Evolutionary conservation across 2,329 filamentous ascomycete genomes (phyloP).

Genomic region (Teratosphaeria pseudoeucalypti): DNA sequence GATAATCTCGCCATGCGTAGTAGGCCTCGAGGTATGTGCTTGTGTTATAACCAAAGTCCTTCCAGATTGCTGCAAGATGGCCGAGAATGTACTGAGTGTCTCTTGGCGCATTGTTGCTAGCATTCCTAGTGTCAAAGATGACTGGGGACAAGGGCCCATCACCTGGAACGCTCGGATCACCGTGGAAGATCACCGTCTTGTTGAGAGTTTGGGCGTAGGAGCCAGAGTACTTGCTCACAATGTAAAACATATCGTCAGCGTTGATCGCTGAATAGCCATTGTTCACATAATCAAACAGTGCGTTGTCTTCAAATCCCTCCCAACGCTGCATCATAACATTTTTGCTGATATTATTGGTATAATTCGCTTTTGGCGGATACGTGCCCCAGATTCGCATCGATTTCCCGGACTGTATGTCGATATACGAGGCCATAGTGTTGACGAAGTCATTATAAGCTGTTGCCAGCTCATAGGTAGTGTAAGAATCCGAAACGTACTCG

Average conservation of each 20-base stretch:
- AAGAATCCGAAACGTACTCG: conserved; percentile 33
- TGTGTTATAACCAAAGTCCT: conserved; percentile 45
- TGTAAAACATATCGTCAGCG: conserved; percentile 44
- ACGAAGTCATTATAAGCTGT: conserved; percentile 45
- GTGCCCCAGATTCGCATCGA: conserved; percentile 47
- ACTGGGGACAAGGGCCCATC: conserved; percentile 38
- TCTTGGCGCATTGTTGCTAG: conserved; percentile 36
- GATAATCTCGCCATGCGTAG: conserved; percentile 41
- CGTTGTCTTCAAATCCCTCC: conserved; percentile 41
- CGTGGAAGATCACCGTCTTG: conserved; percentile 37
- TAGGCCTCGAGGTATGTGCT: conserved; percentile 43
- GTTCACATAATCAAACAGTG: conserved; percentile 32
- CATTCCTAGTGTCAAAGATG: conserved; percentile 42
- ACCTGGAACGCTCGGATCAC: conserved; percentile 24
- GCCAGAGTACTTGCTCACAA: conserved; percentile 40
- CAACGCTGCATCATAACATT: conserved; percentile 47
- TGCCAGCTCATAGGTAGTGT: conserved; percentile 19
- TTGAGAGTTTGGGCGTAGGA: conserved; percentile 40
- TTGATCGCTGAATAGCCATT: conserved; percentile 44
- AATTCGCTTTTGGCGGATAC: conserved; percentile 33
- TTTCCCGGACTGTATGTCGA: conserved; percentile 34
- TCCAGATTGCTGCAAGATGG: conserved; percentile 43
- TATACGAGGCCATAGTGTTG: conserved; percentile 40
- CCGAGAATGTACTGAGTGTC: conserved; percentile 36
- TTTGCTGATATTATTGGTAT: conserved; percentile 30